Conservation (phyloP, 441 rosid genomes). For the Viola pubescens region DNA sequence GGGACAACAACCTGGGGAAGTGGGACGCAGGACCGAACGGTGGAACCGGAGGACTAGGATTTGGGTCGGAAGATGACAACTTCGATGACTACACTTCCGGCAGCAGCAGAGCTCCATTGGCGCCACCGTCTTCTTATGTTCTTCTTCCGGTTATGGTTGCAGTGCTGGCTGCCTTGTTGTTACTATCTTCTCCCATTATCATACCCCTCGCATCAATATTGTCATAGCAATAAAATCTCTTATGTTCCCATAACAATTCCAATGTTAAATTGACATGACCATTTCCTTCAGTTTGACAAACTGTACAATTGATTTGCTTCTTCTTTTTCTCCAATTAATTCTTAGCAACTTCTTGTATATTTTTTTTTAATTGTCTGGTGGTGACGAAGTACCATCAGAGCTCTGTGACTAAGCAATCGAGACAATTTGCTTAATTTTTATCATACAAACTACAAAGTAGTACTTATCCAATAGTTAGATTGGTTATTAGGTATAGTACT, state of each 20-base stretch:
- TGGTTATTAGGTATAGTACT: too few species aligned
- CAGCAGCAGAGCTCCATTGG: conserved; percentile 21
- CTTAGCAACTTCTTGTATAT: too few species aligned
- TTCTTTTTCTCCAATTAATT: neutral
- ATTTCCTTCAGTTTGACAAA: neutral
- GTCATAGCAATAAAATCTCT: conserved; percentile 27
- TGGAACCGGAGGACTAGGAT: conserved; percentile 23
- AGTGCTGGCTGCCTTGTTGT: conserved; percentile 15
- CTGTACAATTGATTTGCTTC: neutral
- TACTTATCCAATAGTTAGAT: too few species aligned
- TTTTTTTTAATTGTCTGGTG: too few species aligned
- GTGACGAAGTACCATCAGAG: too few species aligned
- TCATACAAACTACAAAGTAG: too few species aligned
- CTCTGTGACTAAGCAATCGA: too few species aligned
- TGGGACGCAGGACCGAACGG: conserved; percentile 55
- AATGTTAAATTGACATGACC: neutral
- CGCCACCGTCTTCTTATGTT: conserved; percentile 12
- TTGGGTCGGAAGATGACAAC: conserved; percentile 31
- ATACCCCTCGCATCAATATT: conserved; percentile 13
- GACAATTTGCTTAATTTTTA: too few species aligned
- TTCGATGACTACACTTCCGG: conserved; percentile 42
- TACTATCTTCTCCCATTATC: conserved; percentile 15
- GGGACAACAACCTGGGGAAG: conserved; percentile 75
- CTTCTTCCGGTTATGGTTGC: conserved; percentile 18
- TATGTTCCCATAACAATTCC: neutral